Percentiles rank a stretch among this genome's conserved stretches.
Evolutionary conservation across 768 basidiomycete species (phyloP).

Genomic region (Albatrellus ellisii): DNA sequence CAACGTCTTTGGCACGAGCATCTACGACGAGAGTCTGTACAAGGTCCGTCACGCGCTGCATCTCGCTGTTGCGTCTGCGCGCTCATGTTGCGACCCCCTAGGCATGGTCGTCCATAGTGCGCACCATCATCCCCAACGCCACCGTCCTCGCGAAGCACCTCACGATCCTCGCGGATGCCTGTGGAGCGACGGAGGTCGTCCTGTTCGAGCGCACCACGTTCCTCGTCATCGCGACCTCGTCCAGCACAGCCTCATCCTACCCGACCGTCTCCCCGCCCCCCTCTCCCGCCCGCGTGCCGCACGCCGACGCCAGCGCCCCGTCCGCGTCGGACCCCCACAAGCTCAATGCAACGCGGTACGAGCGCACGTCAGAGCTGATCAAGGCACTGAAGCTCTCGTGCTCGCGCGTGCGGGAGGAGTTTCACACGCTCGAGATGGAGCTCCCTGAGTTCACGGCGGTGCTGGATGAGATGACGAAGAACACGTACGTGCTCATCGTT

Average conservation of each 20-base stretch:
- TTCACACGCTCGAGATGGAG: constrained; percentile 79
- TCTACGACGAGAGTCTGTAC: constrained; percentile 95
- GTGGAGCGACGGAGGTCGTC: constrained; percentile 86
- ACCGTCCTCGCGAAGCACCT: constrained; percentile 81
- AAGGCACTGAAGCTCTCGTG: constrained; percentile 94
- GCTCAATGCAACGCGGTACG: constrained; percentile 62
- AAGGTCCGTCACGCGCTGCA: constrained; percentile 36
- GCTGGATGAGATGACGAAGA: constrained; percentile 83
- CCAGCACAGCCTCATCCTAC: no score
- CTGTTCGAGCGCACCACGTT: constrained; percentile 97
- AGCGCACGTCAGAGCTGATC: constrained; percentile 84
- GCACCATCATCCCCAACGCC: constrained; percentile 92
- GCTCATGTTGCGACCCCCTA: constrained; percentile 21
- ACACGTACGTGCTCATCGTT: constrained; percentile 86
- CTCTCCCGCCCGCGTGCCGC: constrained; percentile 11
- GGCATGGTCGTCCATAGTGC: constrained; percentile 98
- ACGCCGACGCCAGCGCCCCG: not conserved
- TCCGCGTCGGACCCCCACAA: constrained; percentile 23
- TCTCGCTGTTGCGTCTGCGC: constrained; percentile 2
- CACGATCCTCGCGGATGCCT: constrained; percentile 72
- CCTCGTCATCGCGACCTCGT: constrained; percentile 87
- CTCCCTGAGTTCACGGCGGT: constrained; percentile 78
- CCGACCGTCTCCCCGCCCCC: constrained; percentile 32
- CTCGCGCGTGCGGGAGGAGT: constrained; percentile 73
- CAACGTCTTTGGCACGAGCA: constrained; percentile 85